Percentiles rank a stretch among this genome's conserved stretches.
phyloP scores from a whole-genome alignment of 2,329 filamentous ascomycete genomes.

The Fusarium illudens region DNA sequence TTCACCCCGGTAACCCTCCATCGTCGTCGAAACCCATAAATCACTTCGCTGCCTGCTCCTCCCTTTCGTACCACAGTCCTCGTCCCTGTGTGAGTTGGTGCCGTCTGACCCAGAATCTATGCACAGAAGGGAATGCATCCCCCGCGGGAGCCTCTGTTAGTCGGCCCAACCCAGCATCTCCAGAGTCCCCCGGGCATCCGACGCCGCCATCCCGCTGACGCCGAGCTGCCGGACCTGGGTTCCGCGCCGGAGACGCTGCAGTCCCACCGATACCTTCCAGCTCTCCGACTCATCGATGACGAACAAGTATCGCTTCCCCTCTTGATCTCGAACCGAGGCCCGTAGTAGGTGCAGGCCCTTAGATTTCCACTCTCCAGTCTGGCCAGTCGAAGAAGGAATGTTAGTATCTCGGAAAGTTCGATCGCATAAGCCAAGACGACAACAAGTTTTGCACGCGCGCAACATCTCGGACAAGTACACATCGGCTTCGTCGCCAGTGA shows the following conservation, averaged over 20 bases:
- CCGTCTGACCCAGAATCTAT: conserved; percentile 38
- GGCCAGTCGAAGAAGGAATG: conserved; percentile 49
- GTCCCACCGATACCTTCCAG: conserved; percentile 71
- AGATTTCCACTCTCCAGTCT: conserved; percentile 63
- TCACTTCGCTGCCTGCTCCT: conserved; percentile 17
- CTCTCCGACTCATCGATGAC: conserved; percentile 70
- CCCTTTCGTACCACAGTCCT: conserved; percentile 13
- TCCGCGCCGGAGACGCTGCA: conserved; percentile 68
- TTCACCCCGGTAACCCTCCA: conserved; percentile 32
- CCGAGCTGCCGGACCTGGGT: conserved; percentile 68
- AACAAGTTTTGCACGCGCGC: conserved; percentile 70
- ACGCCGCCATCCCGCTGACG: conserved; percentile 62
- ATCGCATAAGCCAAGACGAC: conserved; percentile 62
- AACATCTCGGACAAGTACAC: conserved; percentile 69
- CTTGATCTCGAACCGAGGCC: conserved; percentile 70
- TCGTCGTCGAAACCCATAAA: conserved; percentile 27
- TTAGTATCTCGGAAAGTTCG: conserved; percentile 56
- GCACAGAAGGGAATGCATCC: conserved; percentile 35
- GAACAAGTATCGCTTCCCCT: conserved; percentile 72
- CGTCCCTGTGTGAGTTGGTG: conserved; percentile 26
- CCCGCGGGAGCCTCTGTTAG: conserved; percentile 29
- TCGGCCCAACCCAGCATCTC: conserved; percentile 65
- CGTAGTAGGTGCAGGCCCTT: conserved; percentile 69
- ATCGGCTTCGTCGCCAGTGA: conserved; percentile 72
- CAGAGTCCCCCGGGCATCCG: conserved; percentile 64